Evolutionary conservation across 805 yeast genomes (phyloP), one percentile per base, ranked within the genome.

Genomic region (Millerozyma miso): DNA sequence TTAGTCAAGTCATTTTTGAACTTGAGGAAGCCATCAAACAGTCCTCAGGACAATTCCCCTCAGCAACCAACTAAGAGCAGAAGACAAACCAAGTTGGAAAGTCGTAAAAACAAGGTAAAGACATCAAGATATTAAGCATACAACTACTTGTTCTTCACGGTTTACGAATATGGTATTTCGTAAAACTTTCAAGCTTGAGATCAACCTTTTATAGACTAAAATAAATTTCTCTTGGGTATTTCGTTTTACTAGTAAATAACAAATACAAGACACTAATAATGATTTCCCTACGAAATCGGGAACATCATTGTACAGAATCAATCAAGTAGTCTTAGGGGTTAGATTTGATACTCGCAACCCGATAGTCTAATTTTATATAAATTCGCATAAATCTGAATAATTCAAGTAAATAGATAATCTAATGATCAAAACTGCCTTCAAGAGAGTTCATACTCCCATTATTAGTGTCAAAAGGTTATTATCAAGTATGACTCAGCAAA

Each of bases 71-170:
- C 44, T 29, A 57, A 54, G 50, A 58, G 63, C 38, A 60, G 56
- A 44, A 54, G 65, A 45, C 63, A 56, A 42, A 45, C 55, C 15
- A 60, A 60, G 44, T 46, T 59, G 43, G 56, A 59, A 38, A 56
- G 58, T 3, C 49, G 63, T 35, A 55, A 59, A 43, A 62, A 56
- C 31, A 60, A 59, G 49, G 62, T 17, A 2, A 35, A 26, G 19
- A 18, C 29, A 6, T 7, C 6, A 6, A 23, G 29, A 23, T 23
- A 23, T 23, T 23, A 23, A 23, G n/a, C n/a, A n/a, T n/a, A n/a
- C n/a, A n/a, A n/a, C n/a, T n/a, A n/a, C n/a, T n/a, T n/a, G n/a
- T n/a, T n/a, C n/a, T n/a, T n/a, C n/a, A n/a, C n/a, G n/a, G n/a
- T n/a, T n/a, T n/a, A n/a, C n/a, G n/a, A n/a, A n/a, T n/a, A n/a